These are phyloP conservation scores for Pseudomicrostroma phylloplanum DNA, from an alignment of 1,284 basidiomycete genomes.

Conservation along the genomic window DNA sequence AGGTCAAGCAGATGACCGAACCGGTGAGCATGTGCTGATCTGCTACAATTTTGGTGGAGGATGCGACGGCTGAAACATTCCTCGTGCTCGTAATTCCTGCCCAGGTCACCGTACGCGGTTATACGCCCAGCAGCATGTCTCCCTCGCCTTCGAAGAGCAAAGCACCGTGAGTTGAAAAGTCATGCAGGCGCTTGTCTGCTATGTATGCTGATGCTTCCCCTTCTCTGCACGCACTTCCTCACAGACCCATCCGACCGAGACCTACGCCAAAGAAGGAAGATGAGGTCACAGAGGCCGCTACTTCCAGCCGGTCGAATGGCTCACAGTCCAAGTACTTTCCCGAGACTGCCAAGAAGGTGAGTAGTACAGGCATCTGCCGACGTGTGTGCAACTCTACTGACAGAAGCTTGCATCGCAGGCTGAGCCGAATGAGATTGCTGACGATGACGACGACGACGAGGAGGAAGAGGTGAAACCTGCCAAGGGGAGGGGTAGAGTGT, in stretches of 20 bases:
- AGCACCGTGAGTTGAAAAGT: slow-evolving; percentile 9
- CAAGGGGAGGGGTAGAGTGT: slow-evolving; percentile 19
- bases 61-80: not conserved
- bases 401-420: slow-evolving; percentile 12
- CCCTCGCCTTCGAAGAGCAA: slow-evolving; percentile 18
- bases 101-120: slow-evolving; percentile 13
- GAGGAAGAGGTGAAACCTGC: slow-evolving; percentile 34
- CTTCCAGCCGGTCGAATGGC: not conserved
- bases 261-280: slow-evolving; percentile 7
- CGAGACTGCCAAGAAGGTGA: slow-evolving; percentile 21
- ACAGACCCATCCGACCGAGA: not conserved
- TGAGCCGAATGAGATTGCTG: slow-evolving; percentile 14
- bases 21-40: not conserved
- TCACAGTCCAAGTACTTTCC: slow-evolving; percentile 22
- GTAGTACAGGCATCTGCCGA: not conserved
- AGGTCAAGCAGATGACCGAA: not conserved
- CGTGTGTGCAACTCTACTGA: not conserved
- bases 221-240: not conserved
- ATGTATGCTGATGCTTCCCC: not conserved
- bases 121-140: slow-evolving; percentile 16
- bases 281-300: not conserved
- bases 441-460: slow-evolving; percentile 41
- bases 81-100: not conserved
- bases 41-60: not conserved
- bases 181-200: slow-evolving; percentile 4